Percentiles rank a stretch among this genome's conserved stretches.
phyloP scores from a whole-genome alignment of 179 eudicot species.

The Beta macrorhiza region DNA sequence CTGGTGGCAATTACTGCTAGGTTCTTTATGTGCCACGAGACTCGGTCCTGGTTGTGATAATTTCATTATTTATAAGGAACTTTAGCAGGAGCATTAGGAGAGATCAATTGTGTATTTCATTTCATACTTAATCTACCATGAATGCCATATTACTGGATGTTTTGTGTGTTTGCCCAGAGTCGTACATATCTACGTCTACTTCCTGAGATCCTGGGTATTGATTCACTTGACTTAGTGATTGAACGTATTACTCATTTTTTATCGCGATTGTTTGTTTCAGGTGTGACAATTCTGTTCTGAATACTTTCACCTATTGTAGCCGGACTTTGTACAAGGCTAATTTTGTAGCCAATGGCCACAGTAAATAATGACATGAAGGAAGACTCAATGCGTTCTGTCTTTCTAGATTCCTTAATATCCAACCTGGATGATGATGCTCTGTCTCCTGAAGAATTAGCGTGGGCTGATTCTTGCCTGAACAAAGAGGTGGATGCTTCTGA shows the following conservation, averaged over 20 bases:
- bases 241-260: background rate
- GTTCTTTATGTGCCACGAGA: background rate
- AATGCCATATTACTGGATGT: background rate
- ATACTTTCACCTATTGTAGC: background rate
- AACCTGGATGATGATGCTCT: slow-evolving; percentile 28
- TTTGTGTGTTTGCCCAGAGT: background rate
- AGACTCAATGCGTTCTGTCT: slow-evolving; percentile 23
- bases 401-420: slow-evolving; percentile 25
- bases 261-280: slow-evolving; percentile 12
- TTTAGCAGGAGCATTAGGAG: background rate
- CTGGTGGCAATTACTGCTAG: background rate
- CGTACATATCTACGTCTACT: background rate
- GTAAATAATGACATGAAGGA: slow-evolving; percentile 36
- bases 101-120: background rate
- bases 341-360: slow-evolving; percentile 31
- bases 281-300: slow-evolving; percentile 3
- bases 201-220: background rate
- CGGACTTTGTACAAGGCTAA: slow-evolving; percentile 1
- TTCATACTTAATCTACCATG: background rate
- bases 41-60: background rate
- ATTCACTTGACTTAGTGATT: background rate
- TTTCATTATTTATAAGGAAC: no score
- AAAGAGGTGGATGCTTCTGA: slow-evolving; percentile 37
- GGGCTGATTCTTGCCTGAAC: slow-evolving; percentile 71
- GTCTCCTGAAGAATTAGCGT: slow-evolving; percentile 55